phyloP scores from a whole-genome alignment of 495 filamentous ascomycete genomes.

The Aspergillus biplanus region DNA sequence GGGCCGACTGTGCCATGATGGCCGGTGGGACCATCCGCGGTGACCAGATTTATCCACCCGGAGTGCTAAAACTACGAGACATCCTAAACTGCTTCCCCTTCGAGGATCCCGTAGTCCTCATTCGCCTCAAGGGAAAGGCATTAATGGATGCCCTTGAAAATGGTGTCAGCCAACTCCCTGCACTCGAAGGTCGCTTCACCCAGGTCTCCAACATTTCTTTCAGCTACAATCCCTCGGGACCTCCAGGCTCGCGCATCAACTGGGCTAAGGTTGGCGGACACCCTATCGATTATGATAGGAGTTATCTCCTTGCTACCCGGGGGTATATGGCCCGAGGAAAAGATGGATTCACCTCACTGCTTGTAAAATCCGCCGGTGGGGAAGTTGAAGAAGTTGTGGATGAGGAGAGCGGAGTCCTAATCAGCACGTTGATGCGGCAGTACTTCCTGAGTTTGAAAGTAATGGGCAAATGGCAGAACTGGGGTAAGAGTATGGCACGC shows the following conservation, averaged over 20 bases:
- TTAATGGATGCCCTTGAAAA: conserved; percentile 83
- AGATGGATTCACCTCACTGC: conserved; percentile 77
- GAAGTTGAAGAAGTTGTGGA: conserved; percentile 73
- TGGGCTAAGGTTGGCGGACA: conserved; percentile 61
- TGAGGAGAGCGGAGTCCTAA: conserved; percentile 84
- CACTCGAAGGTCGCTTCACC: conserved; percentile 73
- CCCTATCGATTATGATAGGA: conserved; percentile 59
- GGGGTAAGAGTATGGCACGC: conserved; percentile 58
- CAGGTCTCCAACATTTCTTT: conserved; percentile 84
- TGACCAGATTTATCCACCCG: conserved; percentile 85
- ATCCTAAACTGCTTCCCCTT: conserved; percentile 85
- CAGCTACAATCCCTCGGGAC: conserved; percentile 63
- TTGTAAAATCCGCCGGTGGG: conserved; percentile 71
- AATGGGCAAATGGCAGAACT: conserved; percentile 71
- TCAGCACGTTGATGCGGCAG: conserved; percentile 82
- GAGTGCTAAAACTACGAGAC: conserved; percentile 74
- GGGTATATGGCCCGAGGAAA: conserved; percentile 88
- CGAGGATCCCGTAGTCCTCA: conserved; percentile 84
- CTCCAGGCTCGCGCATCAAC: conserved; percentile 63
- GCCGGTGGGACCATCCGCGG: conserved; percentile 87
- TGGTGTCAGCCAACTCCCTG: conserved; percentile 74
- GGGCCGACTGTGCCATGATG: conserved; percentile 80
- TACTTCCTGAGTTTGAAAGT: conserved; percentile 86
- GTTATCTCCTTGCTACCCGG: conserved; percentile 73
- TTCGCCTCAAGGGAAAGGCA: conserved; percentile 66